Conservation (phyloP, 306 rosid genomes). For the Castanea mollissima region DNA sequence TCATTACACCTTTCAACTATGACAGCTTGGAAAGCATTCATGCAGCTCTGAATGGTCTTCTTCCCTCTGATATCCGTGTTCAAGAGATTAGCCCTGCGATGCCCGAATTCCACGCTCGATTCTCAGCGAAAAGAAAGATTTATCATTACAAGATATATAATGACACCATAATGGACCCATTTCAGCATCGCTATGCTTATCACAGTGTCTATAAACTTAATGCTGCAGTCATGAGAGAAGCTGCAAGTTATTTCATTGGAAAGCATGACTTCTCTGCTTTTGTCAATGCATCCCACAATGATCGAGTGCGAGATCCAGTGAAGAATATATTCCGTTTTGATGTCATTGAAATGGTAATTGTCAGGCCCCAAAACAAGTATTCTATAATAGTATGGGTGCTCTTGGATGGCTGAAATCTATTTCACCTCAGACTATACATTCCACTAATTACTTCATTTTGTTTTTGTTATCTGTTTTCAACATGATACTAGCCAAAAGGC, state of each 20-base stretch:
- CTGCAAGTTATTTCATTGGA: conserved; percentile 72
- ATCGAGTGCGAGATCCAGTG: conserved; percentile 65
- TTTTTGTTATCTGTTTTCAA: background rate
- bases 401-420: background rate
- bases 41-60: conserved; percentile 77
- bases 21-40: conserved; percentile 63
- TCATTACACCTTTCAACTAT: conserved; percentile 76
- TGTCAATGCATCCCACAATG: conserved; percentile 72
- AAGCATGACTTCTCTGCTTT: conserved; percentile 90
- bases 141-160: conserved; percentile 91
- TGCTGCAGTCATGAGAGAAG: conserved; percentile 67
- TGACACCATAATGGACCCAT: conserved; percentile 79
- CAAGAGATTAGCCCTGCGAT: conserved; percentile 79
- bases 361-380: conserved; percentile 10
- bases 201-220: conserved; percentile 77
- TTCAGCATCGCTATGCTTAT: conserved; percentile 68
- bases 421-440: background rate
- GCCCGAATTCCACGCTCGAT: conserved; percentile 87
- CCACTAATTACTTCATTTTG: background rate
- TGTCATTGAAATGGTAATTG: conserved; percentile 60
- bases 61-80: conserved; percentile 84
- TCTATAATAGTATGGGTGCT: background rate
- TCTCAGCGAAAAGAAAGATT: conserved; percentile 77
- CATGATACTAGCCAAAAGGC: background rate
- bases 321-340: conserved; percentile 72